A percentile compares a stretch with the other conserved stretches of the same genome.
Conservation (phyloP, 345 rosid genomes). For the Microcos paniculata region DNA sequence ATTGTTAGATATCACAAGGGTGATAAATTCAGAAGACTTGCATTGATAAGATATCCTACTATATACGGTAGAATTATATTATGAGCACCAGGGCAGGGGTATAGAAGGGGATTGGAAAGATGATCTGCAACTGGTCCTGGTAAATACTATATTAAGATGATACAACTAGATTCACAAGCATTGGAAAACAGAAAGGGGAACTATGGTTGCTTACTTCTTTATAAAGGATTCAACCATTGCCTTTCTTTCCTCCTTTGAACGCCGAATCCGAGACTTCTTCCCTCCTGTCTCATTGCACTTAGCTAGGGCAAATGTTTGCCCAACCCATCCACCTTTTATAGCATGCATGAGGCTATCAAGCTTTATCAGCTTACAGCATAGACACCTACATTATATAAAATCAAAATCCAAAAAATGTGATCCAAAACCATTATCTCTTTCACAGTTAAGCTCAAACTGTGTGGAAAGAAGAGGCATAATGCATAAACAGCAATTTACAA, state of each 20-base stretch:
- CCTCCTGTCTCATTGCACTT: slow-evolving; percentile 68
- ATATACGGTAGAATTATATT: background rate
- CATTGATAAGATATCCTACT: background rate
- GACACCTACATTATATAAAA: slow-evolving; percentile 3
- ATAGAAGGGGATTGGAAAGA: background rate
- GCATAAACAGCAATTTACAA: background rate
- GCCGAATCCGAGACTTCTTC: slow-evolving; percentile 79
- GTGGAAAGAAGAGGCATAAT: background rate
- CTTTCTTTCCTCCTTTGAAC: slow-evolving; percentile 92
- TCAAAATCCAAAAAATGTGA: slow-evolving; percentile 4
- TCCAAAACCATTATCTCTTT: background rate
- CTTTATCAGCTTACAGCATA: slow-evolving; percentile 13
- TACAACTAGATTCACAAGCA: slow-evolving; percentile 10
- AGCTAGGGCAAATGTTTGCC: slow-evolving; percentile 77
- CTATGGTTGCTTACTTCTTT: slow-evolving; percentile 52
- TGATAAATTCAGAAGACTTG: background rate
- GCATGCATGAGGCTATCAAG: slow-evolving; percentile 55
- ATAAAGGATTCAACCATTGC: slow-evolving; percentile 76
- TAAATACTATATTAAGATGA: background rate
- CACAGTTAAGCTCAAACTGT: background rate
- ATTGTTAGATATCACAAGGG: background rate
- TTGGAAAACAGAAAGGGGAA: slow-evolving; percentile 10
- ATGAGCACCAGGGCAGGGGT: background rate
- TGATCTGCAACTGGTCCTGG: background rate
- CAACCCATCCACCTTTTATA: slow-evolving; percentile 64